Evolutionary conservation across 495 filamentous ascomycete genomes (phyloP), one percentile per base, ranked within the genome.

Genomic region (Aspergillus taichungensis): DNA sequence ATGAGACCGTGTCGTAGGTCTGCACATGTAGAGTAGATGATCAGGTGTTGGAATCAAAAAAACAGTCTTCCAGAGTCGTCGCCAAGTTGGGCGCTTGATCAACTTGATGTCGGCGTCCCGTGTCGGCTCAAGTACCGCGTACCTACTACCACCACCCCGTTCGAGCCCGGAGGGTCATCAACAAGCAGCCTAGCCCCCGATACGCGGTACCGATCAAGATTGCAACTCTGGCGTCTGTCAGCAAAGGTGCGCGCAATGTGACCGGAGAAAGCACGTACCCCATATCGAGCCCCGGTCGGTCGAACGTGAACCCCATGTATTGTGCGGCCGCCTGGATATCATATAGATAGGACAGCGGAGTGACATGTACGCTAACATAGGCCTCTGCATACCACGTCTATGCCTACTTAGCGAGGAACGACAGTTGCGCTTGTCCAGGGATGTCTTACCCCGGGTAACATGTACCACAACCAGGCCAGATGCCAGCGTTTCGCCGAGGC

Each of bases 381-480:
- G 69, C 60, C 54, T 81, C 75, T 3, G 73, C 64, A n/a, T 79
- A 62, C 77, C 76, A 81, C 10, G 35, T 39, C 48, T 51, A 24
- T 24, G 18, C 18, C 18, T 24, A 4, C 1, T 24, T 24, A 24
- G 18, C 18, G 18, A 24, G 18, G 18, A 24, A 24, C 18, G 2
- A 4, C 18, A 24, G 2, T 4, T 24, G 18, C 18, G 4, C 18
- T 4, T 24, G 18, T 24, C 18, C 2, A 24, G 1, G 18, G n/a
- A 27, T 6, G 43, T 43, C 50, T 47, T 8, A 72, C 72, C 8
- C 66, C 76, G 1, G 77, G 76, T 13, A 62, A 68, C 5, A 54
- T 34, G 9, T 74, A 60, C 76, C 76, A 81, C 24, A 79, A 54
- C 76, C 74, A 79, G 34, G 61, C 67, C 32, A 82, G 33, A 38